Base-by-base conservation (phyloP, 257 asterid species). In the Marsdenia floribunda region DNA sequence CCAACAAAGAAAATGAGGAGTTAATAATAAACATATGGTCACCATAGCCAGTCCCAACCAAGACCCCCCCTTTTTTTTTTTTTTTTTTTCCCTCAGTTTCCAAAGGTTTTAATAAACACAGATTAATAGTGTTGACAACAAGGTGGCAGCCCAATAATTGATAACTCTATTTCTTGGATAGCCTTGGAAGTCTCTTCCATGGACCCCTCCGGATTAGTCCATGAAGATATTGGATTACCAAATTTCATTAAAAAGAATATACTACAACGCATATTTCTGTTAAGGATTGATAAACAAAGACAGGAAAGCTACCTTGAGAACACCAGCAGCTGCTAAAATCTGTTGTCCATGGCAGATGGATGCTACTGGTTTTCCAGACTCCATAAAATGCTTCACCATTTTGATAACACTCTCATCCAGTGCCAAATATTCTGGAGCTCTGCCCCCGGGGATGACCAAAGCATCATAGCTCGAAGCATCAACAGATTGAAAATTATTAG, bases 301-400 rank as follows among this genome's bases (percentile, higher is more conserved):
- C 13, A 8, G 47, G 33, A 1, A 74, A 76, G 65, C 42, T 80
- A 90, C 99, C 98, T 89, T 92, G 63, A 94, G 86, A 72, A 94
- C 96, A 68, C 95, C 97, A 72, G 99, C 98, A 80, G 99, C 99
- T 55, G 99, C 77, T 78, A 94, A 82, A 79, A 94, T 89, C 87
- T 92, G 99, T 80, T 94, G 99, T 2, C 99, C 99, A 50, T 94
- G 99, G 87, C 99, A 92, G 69, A 92, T 94, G 71, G 98, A 92
- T 67, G 97, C 99, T 72, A 94, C 90, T 54, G 99, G 98, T 83
- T 90, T 94, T 54, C 81, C 80, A 18, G 97, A 90, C 74, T 82
- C 96, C 92, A 88, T 88, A 66, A 92, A 94, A 37, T 87, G 83
- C 87, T 87, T 90, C 35, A 81, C 98, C 84, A 92, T 73, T 80